Evolutionary conservation across 192 early-diverging fungal genomes (phyloP).

Genomic region (Obelidium mucronatum): DNA sequence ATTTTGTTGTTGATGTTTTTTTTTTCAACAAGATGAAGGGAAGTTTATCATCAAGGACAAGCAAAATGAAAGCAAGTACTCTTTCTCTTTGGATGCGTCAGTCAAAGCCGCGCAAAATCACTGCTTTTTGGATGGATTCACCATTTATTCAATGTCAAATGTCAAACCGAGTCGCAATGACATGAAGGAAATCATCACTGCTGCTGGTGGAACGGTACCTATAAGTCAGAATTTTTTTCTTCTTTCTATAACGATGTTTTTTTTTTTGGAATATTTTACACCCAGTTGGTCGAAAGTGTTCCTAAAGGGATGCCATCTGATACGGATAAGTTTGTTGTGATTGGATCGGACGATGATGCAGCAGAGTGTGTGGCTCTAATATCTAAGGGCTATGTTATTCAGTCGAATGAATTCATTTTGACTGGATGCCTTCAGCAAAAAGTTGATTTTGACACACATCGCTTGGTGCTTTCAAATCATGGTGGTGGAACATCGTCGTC

Average conservation of each 20-base stretch:
- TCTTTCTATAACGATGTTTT: not conserved
- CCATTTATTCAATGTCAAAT: conserved; percentile 44
- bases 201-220: conserved; percentile 51
- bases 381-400: conserved; percentile 33
- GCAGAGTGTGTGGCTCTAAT: conserved; percentile 32
- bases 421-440: conserved; percentile 54
- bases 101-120: conserved; percentile 16
- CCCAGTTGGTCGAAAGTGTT: conserved; percentile 20
- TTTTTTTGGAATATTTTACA: too few species aligned
- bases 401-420: conserved; percentile 53
- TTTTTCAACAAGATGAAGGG: conserved; percentile 40
- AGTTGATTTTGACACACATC: conserved; percentile 35
- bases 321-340: conserved; percentile 30
- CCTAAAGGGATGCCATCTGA: not conserved
- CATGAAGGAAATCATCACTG: conserved; percentile 50
- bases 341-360: conserved; percentile 42
- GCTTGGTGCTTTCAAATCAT: not conserved
- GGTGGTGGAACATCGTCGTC: not conserved
- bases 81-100: conserved; percentile 44
- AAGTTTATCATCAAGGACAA: conserved; percentile 54
- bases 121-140: conserved; percentile 37
- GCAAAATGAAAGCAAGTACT: conserved; percentile 46
- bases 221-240: not conserved
- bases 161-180: conserved; percentile 47
- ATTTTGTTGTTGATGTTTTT: not conserved